phyloP scores from a whole-genome alignment of 495 filamentous ascomycete species.

The Xylaria acuta region DNA sequence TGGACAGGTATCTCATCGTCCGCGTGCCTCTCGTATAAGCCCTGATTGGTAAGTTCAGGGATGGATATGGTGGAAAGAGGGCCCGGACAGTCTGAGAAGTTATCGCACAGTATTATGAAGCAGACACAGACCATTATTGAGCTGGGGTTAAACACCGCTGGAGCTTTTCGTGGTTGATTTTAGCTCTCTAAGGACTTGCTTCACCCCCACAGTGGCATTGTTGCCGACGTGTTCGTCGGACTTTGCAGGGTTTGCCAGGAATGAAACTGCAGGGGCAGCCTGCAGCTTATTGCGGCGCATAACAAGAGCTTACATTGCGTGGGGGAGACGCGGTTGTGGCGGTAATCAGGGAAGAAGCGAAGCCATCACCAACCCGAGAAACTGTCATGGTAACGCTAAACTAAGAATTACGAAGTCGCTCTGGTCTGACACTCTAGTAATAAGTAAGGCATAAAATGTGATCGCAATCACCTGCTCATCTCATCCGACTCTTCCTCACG shows the following conservation, averaged over 20 bases:
- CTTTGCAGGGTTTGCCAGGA: slow-evolving; percentile 2
- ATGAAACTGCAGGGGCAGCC: neutral
- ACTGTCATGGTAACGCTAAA: slow-evolving; percentile 2
- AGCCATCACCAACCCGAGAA: neutral
- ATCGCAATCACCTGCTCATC: slow-evolving; percentile 23
- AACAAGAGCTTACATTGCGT: slow-evolving; percentile 11
- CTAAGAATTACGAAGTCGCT: neutral
- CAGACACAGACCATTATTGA: neutral
- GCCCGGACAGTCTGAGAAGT: neutral
- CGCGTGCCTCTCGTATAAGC: neutral
- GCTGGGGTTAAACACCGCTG: neutral
- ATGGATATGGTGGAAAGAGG: neutral
- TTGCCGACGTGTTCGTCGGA: slow-evolving; percentile 9
- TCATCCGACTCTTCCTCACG: slow-evolving; percentile 17
- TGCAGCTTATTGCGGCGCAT: slow-evolving; percentile 16
- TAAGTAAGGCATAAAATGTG: slow-evolving; percentile 1
- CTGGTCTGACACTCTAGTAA: slow-evolving; percentile 6
- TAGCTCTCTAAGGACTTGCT: neutral
- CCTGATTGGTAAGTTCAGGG: neutral
- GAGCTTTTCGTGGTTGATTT: neutral
- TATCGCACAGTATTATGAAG: neutral
- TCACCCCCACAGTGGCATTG: slow-evolving; percentile 4
- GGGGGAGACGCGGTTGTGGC: slow-evolving; percentile 17
- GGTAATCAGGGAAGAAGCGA: slow-evolving; percentile 9
- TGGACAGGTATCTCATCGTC: neutral